Evolutionary conservation across 2,329 filamentous ascomycete species (phyloP).

Genomic region (Arthroderma uncinatum): DNA sequence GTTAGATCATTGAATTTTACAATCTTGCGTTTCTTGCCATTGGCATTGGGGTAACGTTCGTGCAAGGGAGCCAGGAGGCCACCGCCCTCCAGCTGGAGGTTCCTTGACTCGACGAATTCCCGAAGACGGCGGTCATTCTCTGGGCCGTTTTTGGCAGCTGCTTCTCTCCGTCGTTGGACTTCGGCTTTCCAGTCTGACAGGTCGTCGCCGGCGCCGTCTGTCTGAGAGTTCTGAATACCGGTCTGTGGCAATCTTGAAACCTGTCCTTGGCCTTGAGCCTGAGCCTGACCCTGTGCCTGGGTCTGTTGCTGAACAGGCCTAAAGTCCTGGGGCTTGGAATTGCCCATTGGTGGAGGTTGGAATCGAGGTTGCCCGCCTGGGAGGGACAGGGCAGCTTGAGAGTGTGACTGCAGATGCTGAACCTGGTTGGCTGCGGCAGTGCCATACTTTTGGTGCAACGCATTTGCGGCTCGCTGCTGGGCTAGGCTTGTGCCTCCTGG

Average conservation of each 20-base stretch:
- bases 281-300: conserved; percentile 30
- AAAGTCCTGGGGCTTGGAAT: conserved; percentile 1
- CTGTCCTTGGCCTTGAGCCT: conserved; percentile 24
- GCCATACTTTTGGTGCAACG: conserved; percentile 41
- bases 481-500: conserved; percentile 25
- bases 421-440: conserved; percentile 34
- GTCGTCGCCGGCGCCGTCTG: conserved; percentile 60
- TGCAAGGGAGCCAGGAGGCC: conserved; percentile 36
- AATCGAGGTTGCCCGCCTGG: conserved; percentile 26
- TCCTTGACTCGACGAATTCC: conserved; percentile 33
- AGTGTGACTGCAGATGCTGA: conserved; percentile 35
- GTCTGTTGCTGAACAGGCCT: conserved; percentile 18
- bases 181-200: conserved; percentile 44
- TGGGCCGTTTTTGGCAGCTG: conserved; percentile 26
- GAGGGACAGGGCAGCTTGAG: conserved; percentile 26
- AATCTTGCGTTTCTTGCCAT: conserved; percentile 31
- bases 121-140: conserved; percentile 32
- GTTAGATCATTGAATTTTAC: conserved; percentile 9
- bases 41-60: conserved; percentile 26
- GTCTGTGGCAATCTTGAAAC: conserved; percentile 25
- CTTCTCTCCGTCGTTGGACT: conserved; percentile 34
- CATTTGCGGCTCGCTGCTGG: conserved; percentile 43
- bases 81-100: conserved; percentile 35
- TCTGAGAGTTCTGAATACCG: conserved; percentile 48
- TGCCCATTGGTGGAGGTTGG: conserved; percentile 1